Base-by-base conservation (phyloP, 2,329 filamentous ascomycete species). In the Colletotrichum falcatum region DNA sequence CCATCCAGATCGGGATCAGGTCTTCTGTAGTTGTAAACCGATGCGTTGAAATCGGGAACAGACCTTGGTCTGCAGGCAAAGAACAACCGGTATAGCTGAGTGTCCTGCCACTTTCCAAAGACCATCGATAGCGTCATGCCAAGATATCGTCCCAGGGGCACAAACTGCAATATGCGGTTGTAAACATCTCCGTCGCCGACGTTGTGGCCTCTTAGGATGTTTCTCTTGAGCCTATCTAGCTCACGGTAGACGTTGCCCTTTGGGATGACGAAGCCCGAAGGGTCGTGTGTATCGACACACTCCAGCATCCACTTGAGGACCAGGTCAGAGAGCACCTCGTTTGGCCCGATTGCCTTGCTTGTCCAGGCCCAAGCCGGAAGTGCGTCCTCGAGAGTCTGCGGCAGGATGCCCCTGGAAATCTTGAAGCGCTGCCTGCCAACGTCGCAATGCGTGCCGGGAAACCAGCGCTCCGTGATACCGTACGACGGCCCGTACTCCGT, bases 311-410 rank as follows among this genome's bases (percentile, higher is more conserved):
- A 74, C 35, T 62, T 65, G 23, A 76, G 39, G 2, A 60, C 73
- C 7, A 75, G 55, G 26, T 76, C 73, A 0, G 73, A 46, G 11
- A 76, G 71, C 7, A 74, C 66, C 54, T 75, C 70, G 46, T 76
- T 76, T 2, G 74, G 74, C 44, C 61, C 28, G 35, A 76, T 63
- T 8, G 61, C 65, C 12, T 65, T 71, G 33, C 71, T 79, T 20
- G 60, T 62, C 66, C 62, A 73, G 3, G 59, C 56, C 65, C 67
- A 83, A 23, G 75, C 76, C 0, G 74, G 69, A 30, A 83, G 69
- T 1, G 75, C 73, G 3, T 44, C 66, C 53, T 79, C 74, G 3
- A 83, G 66, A 0, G 48, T 23, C 30, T 56, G 28, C 2, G 62
- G 62, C 12, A 70, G 33, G 8, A 74, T 7, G 1, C 69, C 61